Conservation (phyloP, 257 asterid species). For the Plantago elongata region DNA sequence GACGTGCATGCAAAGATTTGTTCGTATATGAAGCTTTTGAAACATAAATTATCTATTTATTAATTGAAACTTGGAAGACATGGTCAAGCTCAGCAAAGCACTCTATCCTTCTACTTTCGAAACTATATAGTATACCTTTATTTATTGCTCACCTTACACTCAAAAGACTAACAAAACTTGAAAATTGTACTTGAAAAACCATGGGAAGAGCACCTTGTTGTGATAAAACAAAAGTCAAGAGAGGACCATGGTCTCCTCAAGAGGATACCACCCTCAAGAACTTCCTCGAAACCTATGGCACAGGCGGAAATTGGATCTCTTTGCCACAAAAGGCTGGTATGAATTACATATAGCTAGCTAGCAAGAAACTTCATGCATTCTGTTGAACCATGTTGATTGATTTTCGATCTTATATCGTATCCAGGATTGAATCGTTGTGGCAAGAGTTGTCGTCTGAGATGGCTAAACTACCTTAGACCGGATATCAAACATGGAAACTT, state of each 20-base stretch:
- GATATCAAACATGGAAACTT: slow-evolving; percentile 56
- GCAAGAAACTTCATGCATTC: background rate
- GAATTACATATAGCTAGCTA: background rate
- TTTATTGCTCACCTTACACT: too few species aligned
- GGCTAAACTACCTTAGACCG: slow-evolving; percentile 57
- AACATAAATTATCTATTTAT: too few species aligned
- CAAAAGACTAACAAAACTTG: slow-evolving; percentile 3
- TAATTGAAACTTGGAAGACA: too few species aligned
- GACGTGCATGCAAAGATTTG: too few species aligned
- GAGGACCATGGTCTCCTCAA: slow-evolving; percentile 80
- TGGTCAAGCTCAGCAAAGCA: too few species aligned
- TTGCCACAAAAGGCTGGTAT: slow-evolving; percentile 53
- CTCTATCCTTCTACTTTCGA: too few species aligned
- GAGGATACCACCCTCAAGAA: slow-evolving; percentile 49
- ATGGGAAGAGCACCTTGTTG: slow-evolving; percentile 91
- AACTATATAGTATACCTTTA: too few species aligned
- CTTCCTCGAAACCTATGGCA: slow-evolving; percentile 43
- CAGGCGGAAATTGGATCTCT: slow-evolving; percentile 55
- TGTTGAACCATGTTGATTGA: background rate
- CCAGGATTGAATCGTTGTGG: slow-evolving; percentile 51
- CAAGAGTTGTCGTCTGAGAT: slow-evolving; percentile 54
- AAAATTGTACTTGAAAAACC: slow-evolving; percentile 19
- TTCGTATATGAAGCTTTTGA: too few species aligned
- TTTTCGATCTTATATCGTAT: background rate
- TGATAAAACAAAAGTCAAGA: slow-evolving; percentile 78